phyloP scores from a whole-genome alignment of 2,329 filamentous ascomycete species.

The Colletotrichum camelliae region DNA sequence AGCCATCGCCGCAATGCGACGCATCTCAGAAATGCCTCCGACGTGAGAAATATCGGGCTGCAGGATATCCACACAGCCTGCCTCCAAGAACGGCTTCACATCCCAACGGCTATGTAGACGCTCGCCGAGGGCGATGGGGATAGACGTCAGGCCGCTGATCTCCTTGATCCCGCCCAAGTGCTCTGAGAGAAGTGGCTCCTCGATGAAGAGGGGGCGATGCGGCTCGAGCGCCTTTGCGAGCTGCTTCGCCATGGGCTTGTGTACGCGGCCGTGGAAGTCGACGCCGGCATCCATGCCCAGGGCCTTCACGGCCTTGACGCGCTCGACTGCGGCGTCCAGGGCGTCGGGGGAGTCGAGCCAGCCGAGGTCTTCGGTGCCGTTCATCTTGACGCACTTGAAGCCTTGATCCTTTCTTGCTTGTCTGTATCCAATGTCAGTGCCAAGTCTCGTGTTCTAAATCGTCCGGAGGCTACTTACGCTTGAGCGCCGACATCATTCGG shows the following conservation, averaged over 20 bases:
- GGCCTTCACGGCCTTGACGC: slow-evolving; percentile 71
- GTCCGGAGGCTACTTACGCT: slow-evolving; percentile 47
- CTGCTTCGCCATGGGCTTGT: slow-evolving; percentile 84
- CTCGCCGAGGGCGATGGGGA: slow-evolving; percentile 76
- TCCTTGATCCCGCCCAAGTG: slow-evolving; percentile 70
- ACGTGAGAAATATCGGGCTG: slow-evolving; percentile 77
- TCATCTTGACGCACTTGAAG: slow-evolving; percentile 77
- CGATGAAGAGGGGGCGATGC: slow-evolving; percentile 75
- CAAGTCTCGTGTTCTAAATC: background rate
- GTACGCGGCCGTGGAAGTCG: slow-evolving; percentile 79
- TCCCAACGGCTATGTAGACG: slow-evolving; percentile 77
- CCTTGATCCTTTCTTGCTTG: slow-evolving; percentile 64
- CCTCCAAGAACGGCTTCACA: slow-evolving; percentile 73
- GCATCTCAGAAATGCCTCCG: slow-evolving; percentile 75
- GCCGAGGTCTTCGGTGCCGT: slow-evolving; percentile 76
- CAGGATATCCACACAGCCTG: slow-evolving; percentile 71
- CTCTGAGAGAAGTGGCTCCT: slow-evolving; percentile 73
- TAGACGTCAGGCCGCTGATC: slow-evolving; percentile 56
- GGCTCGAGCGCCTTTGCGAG: slow-evolving; percentile 71
- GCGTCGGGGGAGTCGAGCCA: slow-evolving; percentile 76
- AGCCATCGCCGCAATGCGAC: slow-evolving; percentile 72
- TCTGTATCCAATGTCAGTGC: slow-evolving; percentile 32
- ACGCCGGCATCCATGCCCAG: slow-evolving; percentile 76
- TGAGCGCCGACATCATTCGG: slow-evolving; percentile 69
- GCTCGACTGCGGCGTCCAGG: slow-evolving; percentile 68